These are phyloP conservation scores for Alternaria conjuncta DNA, from an alignment of 2,329 filamentous ascomycete species.

Conservation along the genomic window DNA sequence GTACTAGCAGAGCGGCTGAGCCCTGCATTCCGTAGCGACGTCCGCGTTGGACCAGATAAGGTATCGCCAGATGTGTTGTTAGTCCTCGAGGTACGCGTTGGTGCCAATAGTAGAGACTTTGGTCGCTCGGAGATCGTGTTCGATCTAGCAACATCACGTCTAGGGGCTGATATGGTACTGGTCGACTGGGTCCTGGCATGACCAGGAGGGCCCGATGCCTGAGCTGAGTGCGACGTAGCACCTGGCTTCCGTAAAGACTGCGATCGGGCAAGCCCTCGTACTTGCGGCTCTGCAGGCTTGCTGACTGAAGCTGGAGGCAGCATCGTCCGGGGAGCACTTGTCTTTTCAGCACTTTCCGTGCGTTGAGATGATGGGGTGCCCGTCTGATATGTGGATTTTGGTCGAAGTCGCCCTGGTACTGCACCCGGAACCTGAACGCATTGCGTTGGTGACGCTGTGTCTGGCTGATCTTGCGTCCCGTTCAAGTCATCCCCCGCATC, in stretches of 20 bases:
- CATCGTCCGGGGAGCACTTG: slow-evolving; percentile 18
- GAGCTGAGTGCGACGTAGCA: slow-evolving; percentile 22
- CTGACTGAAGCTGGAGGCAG: slow-evolving; percentile 24
- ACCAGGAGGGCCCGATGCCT: slow-evolving; percentile 8
- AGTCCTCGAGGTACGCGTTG: slow-evolving; percentile 13
- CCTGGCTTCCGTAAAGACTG: slow-evolving; percentile 41
- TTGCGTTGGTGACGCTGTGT: neutral
- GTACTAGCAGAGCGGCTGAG: slow-evolving; percentile 36
- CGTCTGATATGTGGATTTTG: slow-evolving; percentile 42
- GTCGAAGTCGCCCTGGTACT: slow-evolving; percentile 28
- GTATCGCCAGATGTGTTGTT: slow-evolving; percentile 15
- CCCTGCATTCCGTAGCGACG: slow-evolving; percentile 32
- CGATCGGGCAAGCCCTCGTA: slow-evolving; percentile 30
- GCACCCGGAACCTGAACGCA: slow-evolving; percentile 1
- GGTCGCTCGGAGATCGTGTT: slow-evolving; percentile 27
- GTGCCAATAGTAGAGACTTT: slow-evolving; percentile 29
- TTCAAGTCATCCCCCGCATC: neutral
- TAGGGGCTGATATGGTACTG: slow-evolving; percentile 17
- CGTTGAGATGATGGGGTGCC: slow-evolving; percentile 15
- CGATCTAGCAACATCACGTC: slow-evolving; percentile 21
- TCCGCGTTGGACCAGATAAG: slow-evolving; percentile 13
- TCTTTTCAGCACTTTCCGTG: slow-evolving; percentile 9
- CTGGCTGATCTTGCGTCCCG: neutral
- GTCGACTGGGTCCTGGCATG: slow-evolving; percentile 41
- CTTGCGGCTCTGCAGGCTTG: slow-evolving; percentile 25